Evolutionary conservation across 805 yeast species (phyloP).

Genomic region (Hermanozyma aechmeae): DNA sequence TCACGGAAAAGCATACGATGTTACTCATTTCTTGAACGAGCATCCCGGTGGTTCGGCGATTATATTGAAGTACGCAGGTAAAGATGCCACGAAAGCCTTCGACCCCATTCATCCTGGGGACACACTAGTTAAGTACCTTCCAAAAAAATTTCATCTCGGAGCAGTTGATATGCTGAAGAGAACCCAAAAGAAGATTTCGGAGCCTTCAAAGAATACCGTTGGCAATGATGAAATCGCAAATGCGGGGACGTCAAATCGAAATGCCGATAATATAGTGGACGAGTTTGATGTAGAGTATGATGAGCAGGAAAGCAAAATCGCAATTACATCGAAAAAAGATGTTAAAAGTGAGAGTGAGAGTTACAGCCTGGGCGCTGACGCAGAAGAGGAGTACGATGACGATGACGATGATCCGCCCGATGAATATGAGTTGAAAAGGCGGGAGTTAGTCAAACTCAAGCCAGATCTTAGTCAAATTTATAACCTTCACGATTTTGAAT

Average conservation of each 20-base stretch:
- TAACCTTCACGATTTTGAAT: conserved; percentile 32
- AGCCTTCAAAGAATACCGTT: no score
- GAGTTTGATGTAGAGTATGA: conserved; percentile 17
- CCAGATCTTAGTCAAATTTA: conserved; percentile 24
- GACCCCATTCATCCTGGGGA: conserved; percentile 91
- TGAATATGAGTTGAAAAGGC: conserved; percentile 1
- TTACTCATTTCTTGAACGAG: conserved; percentile 59
- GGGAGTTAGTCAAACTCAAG: conserved; percentile 9
- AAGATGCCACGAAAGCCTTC: conserved; percentile 67
- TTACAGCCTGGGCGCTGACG: no score
- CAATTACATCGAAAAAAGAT: no score
- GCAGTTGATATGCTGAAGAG: conserved; percentile 4
- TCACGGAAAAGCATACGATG: conserved; percentile 70
- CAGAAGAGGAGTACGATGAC: conserved; percentile 7
- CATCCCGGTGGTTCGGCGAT: conserved; percentile 61
- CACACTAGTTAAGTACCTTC: conserved; percentile 58
- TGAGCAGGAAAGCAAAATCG: conserved; percentile 29
- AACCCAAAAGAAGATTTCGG: not conserved
- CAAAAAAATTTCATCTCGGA: conserved; percentile 25
- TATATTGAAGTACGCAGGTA: conserved; percentile 42
- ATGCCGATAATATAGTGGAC: conserved; percentile 4
- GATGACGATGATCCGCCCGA: conserved; percentile 6
- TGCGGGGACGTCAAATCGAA: not conserved
- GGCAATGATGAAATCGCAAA: no score
- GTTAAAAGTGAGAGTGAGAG: no score